A percentile compares a stretch with the other conserved stretches of the same genome.
Evolutionary conservation across 352 stramenopile genomes (phyloP).

Genomic region (Pythium pyrilobum): DNA sequence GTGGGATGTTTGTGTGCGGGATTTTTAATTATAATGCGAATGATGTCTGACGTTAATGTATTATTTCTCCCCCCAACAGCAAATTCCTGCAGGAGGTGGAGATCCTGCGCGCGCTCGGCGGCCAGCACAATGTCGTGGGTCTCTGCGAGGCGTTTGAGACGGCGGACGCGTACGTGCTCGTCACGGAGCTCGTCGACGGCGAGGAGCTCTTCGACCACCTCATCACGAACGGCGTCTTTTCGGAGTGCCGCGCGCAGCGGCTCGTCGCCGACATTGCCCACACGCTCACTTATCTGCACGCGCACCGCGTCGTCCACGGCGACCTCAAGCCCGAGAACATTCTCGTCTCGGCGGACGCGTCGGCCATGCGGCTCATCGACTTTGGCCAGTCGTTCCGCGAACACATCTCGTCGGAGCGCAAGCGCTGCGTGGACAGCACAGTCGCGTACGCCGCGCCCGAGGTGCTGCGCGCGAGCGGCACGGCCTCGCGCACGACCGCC

Average conservation of each 20-base stretch:
- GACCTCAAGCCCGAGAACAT: slow-evolving; percentile 38
- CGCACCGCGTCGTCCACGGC: slow-evolving; percentile 27
- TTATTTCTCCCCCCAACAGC: neutral
- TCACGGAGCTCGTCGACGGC: slow-evolving; percentile 30
- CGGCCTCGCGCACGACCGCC: neutral
- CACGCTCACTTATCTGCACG: slow-evolving; percentile 24
- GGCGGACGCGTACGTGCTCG: slow-evolving; percentile 27
- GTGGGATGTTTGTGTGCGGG: neutral
- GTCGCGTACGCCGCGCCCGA: slow-evolving; percentile 29
- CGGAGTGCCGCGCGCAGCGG: slow-evolving; percentile 11
- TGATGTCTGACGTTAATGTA: neutral
- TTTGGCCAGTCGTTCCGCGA: slow-evolving; percentile 55
- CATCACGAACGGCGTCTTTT: slow-evolving; percentile 16
- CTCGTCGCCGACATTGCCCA: slow-evolving; percentile 18
- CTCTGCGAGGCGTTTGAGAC: slow-evolving; percentile 37
- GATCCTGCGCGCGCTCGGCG: slow-evolving; percentile 24
- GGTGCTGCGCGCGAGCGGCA: slow-evolving; percentile 7
- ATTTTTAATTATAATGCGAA: neutral
- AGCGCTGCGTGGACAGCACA: slow-evolving; percentile 19
- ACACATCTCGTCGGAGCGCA: slow-evolving; percentile 13
- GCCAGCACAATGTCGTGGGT: slow-evolving; percentile 21
- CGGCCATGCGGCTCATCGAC: slow-evolving; percentile 46
- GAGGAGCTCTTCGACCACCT: slow-evolving; percentile 33
- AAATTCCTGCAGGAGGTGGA: slow-evolving; percentile 35
- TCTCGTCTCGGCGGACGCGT: slow-evolving; percentile 8